Base-by-base conservation (phyloP, 768 basidiomycete species). In the Suillus subaureus region DNA sequence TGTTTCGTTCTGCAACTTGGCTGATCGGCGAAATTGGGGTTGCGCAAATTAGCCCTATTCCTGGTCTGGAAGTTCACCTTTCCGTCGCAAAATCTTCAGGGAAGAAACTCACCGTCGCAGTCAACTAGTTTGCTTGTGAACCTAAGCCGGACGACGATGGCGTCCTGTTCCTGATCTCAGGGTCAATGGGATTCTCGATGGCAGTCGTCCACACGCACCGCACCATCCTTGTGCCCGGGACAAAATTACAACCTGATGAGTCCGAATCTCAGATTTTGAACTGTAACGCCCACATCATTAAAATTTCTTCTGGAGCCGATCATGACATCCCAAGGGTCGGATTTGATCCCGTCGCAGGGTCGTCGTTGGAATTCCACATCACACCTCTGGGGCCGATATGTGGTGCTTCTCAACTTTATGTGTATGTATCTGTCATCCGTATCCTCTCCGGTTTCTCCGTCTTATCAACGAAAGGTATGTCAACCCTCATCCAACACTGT, bases 271-370 rank as follows among this genome's bases (percentile, higher is more conserved):
- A 71, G 21, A 72, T 82, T 58, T 68, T 82, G 64, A 83, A 83
- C 68, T 83, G 82, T 77, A 28, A 66, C 76, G 69, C 33, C 9
- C 12, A 15, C 26, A 16, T 60, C 21, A 18, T n/a, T 35, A 0
- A 12, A 63, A n/a, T n/a, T n/a, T n/a, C n/a, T n/a, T n/a, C n/a
- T n/a, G n/a, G n/a, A n/a, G n/a, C 1, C 6, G 6, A 58, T 26
- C 7, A 2, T 58, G 35, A 23, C 6, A n/a, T 40, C 9, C 15
- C 66, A 76, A n/a, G 75, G 82, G 80, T 83, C 11, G 79, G 79
- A 18, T 80, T 83, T 55, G 82, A 83, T 60, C 82, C 83, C 56
- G 80, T 83, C 40, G 82, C 81, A 4, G 80, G 79, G 45, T 76
- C 80, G 45, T 76, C 80, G 0, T 72, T 81, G 3, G 82, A 83